These are phyloP conservation scores for Xylaria sp. DNA, from an alignment of 495 filamentous ascomycete species.

Conservation along the genomic window DNA sequence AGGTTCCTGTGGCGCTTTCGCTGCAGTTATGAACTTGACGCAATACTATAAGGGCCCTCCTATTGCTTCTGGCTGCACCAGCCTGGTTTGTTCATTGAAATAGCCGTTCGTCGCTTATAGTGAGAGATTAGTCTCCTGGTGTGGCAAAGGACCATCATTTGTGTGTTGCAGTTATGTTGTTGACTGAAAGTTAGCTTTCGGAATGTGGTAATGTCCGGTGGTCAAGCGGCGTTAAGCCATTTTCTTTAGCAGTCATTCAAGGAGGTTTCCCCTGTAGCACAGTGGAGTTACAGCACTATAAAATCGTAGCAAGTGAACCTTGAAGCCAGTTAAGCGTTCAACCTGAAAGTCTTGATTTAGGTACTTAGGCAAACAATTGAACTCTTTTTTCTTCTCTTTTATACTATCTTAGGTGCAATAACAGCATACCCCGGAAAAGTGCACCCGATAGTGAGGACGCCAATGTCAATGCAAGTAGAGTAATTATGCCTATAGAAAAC, in stretches of 20 bases:
- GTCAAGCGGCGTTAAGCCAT: slow-evolving; percentile 5
- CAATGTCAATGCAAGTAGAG: too few relatives aligned
- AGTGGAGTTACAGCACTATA: neutral
- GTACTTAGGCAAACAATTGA: too few relatives aligned
- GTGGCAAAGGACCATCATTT: neutral
- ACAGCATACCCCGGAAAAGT: neutral
- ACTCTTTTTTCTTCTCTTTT: neutral
- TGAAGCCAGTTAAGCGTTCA: too few relatives aligned
- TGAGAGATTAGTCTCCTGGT: neutral
- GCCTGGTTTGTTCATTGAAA: neutral
- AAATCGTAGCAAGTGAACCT: neutral
- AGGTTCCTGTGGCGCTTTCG: neutral
- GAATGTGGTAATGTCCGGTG: slow-evolving; percentile 4
- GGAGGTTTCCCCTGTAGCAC: slow-evolving; percentile 6
- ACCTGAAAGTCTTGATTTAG: too few relatives aligned
- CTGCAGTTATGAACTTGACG: neutral
- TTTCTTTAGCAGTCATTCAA: neutral
- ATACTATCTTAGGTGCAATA: neutral
- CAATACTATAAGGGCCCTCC: neutral
- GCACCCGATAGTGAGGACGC: neutral
- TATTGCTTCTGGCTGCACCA: neutral
- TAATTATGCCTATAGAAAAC: too few relatives aligned
- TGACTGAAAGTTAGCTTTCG: neutral
- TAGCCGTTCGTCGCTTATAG: neutral
- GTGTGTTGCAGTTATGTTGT: neutral